Evolutionary conservation across 495 filamentous ascomycete genomes (phyloP).

Genomic region (Lasiosphaeria miniovina): DNA sequence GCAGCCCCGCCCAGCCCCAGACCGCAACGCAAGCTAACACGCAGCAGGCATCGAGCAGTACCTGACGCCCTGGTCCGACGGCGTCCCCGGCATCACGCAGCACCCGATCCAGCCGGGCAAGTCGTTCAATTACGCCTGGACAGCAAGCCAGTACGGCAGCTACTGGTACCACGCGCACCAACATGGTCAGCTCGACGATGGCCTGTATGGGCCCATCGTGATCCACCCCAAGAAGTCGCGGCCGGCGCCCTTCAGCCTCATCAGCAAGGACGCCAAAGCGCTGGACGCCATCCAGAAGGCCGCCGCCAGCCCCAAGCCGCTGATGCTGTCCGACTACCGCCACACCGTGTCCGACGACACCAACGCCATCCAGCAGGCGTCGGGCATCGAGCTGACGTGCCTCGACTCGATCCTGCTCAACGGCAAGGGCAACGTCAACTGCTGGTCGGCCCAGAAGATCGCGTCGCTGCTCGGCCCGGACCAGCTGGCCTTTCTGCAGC

Average conservation of each 20-base stretch:
- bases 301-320: conserved; percentile 39
- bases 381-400: conserved; percentile 40
- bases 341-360: conserved; percentile 49
- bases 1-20: neutral
- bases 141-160: conserved; percentile 47
- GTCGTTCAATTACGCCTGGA: conserved; percentile 46
- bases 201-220: conserved; percentile 51
- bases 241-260: conserved; percentile 45
- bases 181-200: conserved; percentile 48
- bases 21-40: neutral
- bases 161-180: conserved; percentile 58
- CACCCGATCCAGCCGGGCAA: conserved; percentile 43
- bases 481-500: conserved; percentile 29
- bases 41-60: conserved; percentile 51
- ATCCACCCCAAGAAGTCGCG: conserved; percentile 43
- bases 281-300: conserved; percentile 46
- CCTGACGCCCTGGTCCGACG: conserved; percentile 39
- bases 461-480: conserved; percentile 37
- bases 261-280: conserved; percentile 37
- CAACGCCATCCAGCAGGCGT: conserved; percentile 35
- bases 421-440: conserved; percentile 51
- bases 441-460: conserved; percentile 31
- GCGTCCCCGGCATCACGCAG: conserved; percentile 39
- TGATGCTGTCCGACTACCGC: conserved; percentile 56
- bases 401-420: conserved; percentile 53